phyloP scores from a whole-genome alignment of 768 basidiomycete genomes.

The Candolleomyces eurysporus region DNA sequence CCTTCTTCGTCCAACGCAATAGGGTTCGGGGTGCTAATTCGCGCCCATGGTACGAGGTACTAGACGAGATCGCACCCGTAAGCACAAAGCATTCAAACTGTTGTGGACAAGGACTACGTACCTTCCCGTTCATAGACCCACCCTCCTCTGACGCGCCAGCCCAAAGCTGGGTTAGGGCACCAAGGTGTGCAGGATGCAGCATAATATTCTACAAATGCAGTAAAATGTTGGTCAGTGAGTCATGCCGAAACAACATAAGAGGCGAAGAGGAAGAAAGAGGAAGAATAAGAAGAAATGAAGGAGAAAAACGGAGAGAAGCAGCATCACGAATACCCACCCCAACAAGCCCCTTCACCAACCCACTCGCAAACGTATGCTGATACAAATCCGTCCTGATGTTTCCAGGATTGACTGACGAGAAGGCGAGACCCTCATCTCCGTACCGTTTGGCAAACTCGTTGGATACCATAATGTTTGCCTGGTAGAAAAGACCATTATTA shows the following conservation, averaged over 20 bases:
- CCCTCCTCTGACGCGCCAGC: background rate
- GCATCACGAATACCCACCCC: too few species aligned
- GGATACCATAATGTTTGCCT: slow-evolving; percentile 33
- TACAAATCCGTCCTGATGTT: slow-evolving; percentile 32
- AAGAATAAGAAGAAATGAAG: too few species aligned
- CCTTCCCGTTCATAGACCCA: background rate
- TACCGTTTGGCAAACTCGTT: slow-evolving; percentile 43
- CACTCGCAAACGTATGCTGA: slow-evolving; percentile 15
- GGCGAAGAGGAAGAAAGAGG: too few species aligned
- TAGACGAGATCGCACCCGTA: too few species aligned
- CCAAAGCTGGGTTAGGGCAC: background rate
- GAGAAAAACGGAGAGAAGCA: too few species aligned
- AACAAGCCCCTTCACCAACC: too few species aligned
- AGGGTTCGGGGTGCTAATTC: slow-evolving; percentile 31
- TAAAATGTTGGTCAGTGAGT: too few species aligned
- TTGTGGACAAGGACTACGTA: background rate
- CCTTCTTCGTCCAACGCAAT: slow-evolving; percentile 30
- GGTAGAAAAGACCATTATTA: too few species aligned
- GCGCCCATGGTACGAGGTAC: slow-evolving; percentile 50
- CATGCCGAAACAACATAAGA: too few species aligned
- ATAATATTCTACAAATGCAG: too few species aligned
- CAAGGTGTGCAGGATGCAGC: background rate
- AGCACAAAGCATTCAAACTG: too few species aligned
- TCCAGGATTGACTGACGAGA: slow-evolving; percentile 43
- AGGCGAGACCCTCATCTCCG: slow-evolving; percentile 41